Percentiles rank a stretch among this genome's conserved stretches.
Evolutionary conservation across 306 rosid genomes (phyloP).

Genomic region (Medicago arabica): DNA sequence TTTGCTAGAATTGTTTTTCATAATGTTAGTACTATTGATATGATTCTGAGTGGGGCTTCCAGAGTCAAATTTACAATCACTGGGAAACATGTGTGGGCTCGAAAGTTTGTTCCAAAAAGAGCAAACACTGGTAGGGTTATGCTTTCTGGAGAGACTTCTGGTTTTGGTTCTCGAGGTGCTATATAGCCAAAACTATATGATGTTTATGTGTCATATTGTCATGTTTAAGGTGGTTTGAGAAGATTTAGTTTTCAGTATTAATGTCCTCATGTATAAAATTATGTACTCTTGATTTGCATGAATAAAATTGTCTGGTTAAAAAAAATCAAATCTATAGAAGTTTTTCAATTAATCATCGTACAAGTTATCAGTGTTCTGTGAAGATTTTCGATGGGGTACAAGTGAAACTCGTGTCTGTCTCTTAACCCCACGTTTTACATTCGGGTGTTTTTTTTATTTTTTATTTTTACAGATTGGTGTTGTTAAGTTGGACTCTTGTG

Average conservation of each 20-base stretch:
- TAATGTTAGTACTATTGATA: conserved; percentile 41
- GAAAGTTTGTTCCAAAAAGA: conserved; percentile 55
- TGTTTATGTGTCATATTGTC: background rate
- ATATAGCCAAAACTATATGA: no score
- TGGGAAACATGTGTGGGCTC: conserved; percentile 82
- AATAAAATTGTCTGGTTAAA: background rate
- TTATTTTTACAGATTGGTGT: no score
- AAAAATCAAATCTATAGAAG: background rate
- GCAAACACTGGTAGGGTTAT: background rate
- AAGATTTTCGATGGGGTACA: no score
- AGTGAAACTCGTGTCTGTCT: no score
- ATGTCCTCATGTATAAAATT: no score
- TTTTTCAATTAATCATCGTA: background rate
- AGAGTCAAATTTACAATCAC: conserved; percentile 68
- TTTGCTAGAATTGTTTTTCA: conserved; percentile 69
- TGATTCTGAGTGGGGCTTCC: conserved; percentile 52
- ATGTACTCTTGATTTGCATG: background rate
- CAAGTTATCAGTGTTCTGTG: background rate
- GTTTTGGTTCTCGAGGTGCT: background rate
- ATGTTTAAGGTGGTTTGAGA: no score
- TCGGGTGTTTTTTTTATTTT: no score
- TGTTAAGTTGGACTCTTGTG: no score
- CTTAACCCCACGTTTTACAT: no score
- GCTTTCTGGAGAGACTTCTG: background rate
- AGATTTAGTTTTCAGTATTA: no score